These are phyloP conservation scores for Trichosporon ovoides DNA, from an alignment of 1,284 basidiomycete genomes.

Conservation along the genomic window DNA sequence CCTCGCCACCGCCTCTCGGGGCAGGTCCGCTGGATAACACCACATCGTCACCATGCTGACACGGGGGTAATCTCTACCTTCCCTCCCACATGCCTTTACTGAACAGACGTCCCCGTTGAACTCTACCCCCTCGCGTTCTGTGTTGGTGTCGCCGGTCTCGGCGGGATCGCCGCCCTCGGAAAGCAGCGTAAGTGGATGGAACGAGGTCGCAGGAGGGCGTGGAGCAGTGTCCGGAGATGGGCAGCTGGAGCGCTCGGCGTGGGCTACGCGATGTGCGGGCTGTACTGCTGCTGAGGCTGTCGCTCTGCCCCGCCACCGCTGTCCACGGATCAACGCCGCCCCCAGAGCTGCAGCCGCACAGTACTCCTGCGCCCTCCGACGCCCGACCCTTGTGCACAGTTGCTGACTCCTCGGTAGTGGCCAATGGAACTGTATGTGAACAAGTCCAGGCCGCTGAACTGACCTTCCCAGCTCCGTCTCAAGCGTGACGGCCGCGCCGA, in stretches of 20 bases:
- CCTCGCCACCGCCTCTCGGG: not conserved
- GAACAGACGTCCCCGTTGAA: slow-evolving; percentile 46
- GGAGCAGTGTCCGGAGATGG: too few species aligned
- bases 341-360: too few species aligned
- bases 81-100: too few species aligned
- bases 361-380: too few species aligned
- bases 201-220: not conserved
- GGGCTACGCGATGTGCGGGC: too few species aligned
- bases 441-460: not conserved
- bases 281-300: too few species aligned
- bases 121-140: slow-evolving; percentile 48
- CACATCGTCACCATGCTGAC: not conserved
- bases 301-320: too few species aligned
- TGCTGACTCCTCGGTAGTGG: not conserved
- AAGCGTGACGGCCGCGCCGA: slow-evolving; percentile 10
- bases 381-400: not conserved
- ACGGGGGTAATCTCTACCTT: not conserved
- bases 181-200: slow-evolving; percentile 17
- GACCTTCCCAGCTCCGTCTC: slow-evolving; percentile 15
- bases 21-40: not conserved
- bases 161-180: slow-evolving; percentile 24
- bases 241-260: too few species aligned
- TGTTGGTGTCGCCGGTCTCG: slow-evolving; percentile 40
- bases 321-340: too few species aligned
- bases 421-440: not conserved